phyloP scores from a whole-genome alignment of 176 grass and related monocot genomes.

The Sorghum bicolor region Sorghum_bicolor_NCBIv3 NC_012879.2:52557501-52558000 shows the following conservation, averaged over 20 bases:
- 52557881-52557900: background rate
- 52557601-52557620: slow-evolving; percentile 84
- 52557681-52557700: background rate
- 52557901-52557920: background rate
- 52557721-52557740: background rate
- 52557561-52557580: slow-evolving; percentile 91
- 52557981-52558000: background rate
- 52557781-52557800: background rate
- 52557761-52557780: background rate
- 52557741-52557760: background rate
- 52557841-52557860: background rate
- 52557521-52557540: slow-evolving; percentile 72
- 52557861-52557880: background rate
- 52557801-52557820: background rate
- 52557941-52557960: background rate
- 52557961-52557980: background rate
- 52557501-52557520: slow-evolving; percentile 53
- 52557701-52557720: slow-evolving; percentile 10
- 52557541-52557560: slow-evolving; percentile 95
- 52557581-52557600: slow-evolving; percentile 76
- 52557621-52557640: slow-evolving; percentile 71
- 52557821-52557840: background rate
- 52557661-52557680: background rate
- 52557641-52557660: slow-evolving; percentile 22
- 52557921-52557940: background rate